Percentiles rank a stretch among this genome's conserved stretches.
These are phyloP conservation scores for sweet orange (Citrus sinensis) DNA, from an alignment of 345 rosid species.

Conservation along the genomic window DVS_A1.0 CM039165.1:38962501-38963000, in stretches of 20 bases:
- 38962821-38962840: constrained; percentile 43
- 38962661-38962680: neutral
- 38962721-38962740: constrained; percentile 42
- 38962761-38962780: constrained; percentile 40
- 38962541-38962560: too few species aligned
- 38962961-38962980: constrained; percentile 30
- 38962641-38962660: neutral
- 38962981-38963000: constrained; percentile 34
- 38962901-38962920: constrained; percentile 45
- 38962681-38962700: neutral
- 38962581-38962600: too few species aligned
- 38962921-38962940: constrained; percentile 38
- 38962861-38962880: constrained; percentile 41
- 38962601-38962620: neutral
- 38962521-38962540: neutral
- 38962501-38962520: neutral
- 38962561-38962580: too few species aligned
- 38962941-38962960: constrained; percentile 38
- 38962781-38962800: constrained; percentile 42
- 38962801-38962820: constrained; percentile 33
- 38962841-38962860: constrained; percentile 44
- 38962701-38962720: constrained; percentile 44
- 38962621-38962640: too few species aligned
- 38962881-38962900: constrained; percentile 51
- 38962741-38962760: constrained; percentile 16